Evolutionary conservation across 805 yeast genomes (phyloP).

Genomic region (Schwanniomyces pseudopolymorphus): DNA sequence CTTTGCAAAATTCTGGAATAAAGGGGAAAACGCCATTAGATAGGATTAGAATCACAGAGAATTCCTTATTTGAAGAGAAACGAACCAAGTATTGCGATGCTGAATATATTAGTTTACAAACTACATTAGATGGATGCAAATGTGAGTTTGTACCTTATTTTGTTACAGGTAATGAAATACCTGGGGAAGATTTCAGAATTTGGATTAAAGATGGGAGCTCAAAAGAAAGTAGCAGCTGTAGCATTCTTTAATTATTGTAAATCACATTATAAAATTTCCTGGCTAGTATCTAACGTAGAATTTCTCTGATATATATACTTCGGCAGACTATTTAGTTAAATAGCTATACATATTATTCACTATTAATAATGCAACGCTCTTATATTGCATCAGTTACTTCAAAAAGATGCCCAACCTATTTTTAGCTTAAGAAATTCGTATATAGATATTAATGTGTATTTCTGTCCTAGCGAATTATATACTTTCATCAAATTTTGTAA

Average conservation of each 20-base stretch:
- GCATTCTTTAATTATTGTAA: background rate
- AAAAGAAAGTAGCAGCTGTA: background rate
- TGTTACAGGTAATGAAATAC: conserved; percentile 16
- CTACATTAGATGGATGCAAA: conserved; percentile 6
- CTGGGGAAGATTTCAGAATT: conserved; percentile 19
- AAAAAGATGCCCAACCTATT: too few species aligned
- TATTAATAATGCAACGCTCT: too few species aligned
- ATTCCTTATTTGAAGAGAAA: conserved; percentile 4
- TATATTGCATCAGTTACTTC: too few species aligned
- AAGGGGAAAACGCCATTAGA: conserved; percentile 6
- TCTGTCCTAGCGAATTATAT: too few species aligned
- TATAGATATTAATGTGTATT: too few species aligned
- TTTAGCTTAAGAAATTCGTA: too few species aligned
- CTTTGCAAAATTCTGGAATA: conserved; percentile 13
- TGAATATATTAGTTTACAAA: conserved; percentile 9
- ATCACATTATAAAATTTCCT: too few species aligned
- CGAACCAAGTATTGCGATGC: conserved; percentile 4
- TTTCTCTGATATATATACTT: too few species aligned
- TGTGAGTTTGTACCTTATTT: conserved; percentile 16
- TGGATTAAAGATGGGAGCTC: conserved; percentile 11
- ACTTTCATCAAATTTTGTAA: too few species aligned
- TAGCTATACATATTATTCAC: too few species aligned
- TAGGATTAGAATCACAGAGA: conserved; percentile 6
- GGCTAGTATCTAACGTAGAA: too few species aligned
- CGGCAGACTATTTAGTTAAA: too few species aligned